phyloP scores from a whole-genome alignment of 2,329 filamentous ascomycete species.

The Neophaeococcomyces mojaviensis region DNA sequence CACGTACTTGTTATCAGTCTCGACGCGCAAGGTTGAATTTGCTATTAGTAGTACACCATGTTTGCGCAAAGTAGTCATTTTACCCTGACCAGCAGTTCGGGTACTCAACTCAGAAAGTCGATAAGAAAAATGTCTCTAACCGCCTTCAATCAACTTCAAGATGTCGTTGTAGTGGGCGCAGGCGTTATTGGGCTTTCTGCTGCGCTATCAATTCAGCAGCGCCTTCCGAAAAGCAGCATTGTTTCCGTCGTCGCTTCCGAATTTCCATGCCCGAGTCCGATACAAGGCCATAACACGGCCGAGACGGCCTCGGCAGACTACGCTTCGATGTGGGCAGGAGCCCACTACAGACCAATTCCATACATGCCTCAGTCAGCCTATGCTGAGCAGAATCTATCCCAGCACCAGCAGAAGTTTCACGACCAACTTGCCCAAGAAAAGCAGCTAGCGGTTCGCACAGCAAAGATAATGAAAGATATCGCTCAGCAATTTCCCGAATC shows the following conservation, averaged over 20 bases:
- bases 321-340: constrained; percentile 40
- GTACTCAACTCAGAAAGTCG: no score
- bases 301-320: constrained; percentile 35
- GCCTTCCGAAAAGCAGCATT: constrained; percentile 39
- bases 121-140: no score
- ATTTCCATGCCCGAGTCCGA: constrained; percentile 26
- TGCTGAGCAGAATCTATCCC: background rate
- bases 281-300: background rate
- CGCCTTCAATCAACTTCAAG: background rate
- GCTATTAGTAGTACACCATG: no score
- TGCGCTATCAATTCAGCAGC: constrained; percentile 23
- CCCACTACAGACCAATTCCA: constrained; percentile 41
- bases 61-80: no score
- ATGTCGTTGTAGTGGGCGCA: constrained; percentile 20
- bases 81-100: no score
- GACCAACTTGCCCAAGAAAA: constrained; percentile 30
- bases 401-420: background rate
- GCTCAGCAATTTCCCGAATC: constrained; percentile 29
- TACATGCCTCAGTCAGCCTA: constrained; percentile 22
- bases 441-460: constrained; percentile 33
- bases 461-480: constrained; percentile 30
- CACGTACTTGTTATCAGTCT: no score
- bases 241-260: constrained; percentile 36
- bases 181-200: constrained; percentile 20
- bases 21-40: no score